Percentiles rank a stretch among this genome's conserved stretches.
phyloP scores from a whole-genome alignment of 768 basidiomycete genomes.

The Xanthoconium purpureum region DNA sequence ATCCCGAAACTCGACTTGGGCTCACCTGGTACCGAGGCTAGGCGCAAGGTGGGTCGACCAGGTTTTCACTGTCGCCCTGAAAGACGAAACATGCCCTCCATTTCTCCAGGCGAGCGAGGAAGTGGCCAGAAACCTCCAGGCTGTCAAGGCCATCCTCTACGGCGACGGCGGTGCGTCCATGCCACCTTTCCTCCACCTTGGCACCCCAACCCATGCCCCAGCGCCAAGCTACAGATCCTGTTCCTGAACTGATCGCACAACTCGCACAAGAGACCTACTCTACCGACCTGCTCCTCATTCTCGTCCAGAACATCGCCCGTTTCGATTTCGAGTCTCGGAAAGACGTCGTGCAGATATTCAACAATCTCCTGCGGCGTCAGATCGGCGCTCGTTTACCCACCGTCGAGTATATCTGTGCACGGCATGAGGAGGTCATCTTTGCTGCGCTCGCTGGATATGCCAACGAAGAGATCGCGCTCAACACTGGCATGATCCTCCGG shows the following conservation, averaged over 20 bases:
- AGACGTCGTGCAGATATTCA: constrained; percentile 84
- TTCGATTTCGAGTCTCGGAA: constrained; percentile 95
- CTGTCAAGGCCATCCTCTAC: constrained; percentile 83
- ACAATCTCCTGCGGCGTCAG: constrained; percentile 84
- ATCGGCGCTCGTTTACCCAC: constrained; percentile 96
- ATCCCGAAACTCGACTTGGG: constrained; percentile 73
- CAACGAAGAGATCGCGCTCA: constrained; percentile 94
- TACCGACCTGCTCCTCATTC: constrained; percentile 77
- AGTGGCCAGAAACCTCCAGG: constrained; percentile 83
- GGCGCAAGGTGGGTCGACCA: constrained; percentile 66
- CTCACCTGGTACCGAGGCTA: constrained; percentile 70
- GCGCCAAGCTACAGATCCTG: constrained; percentile 52
- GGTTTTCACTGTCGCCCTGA: background rate
- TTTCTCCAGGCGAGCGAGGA: constrained; percentile 76
- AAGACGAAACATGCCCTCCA: constrained; percentile 1
- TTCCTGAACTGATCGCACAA: constrained; percentile 89
- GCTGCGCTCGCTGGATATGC: constrained; percentile 88
- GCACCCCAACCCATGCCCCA: constrained; percentile 4
- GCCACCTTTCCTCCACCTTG: background rate
- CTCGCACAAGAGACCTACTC: constrained; percentile 95
- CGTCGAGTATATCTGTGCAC: constrained; percentile 84
- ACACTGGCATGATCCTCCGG: constrained; percentile 96
- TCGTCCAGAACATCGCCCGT: constrained; percentile 77
- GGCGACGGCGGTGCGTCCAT: constrained; percentile 76
- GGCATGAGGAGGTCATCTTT: constrained; percentile 74